Percentiles rank a stretch among this genome's conserved stretches.
These are phyloP conservation scores for Thermochaetoides dissita DNA, from an alignment of 2,329 filamentous ascomycete genomes.

Conservation along the genomic window DNA sequence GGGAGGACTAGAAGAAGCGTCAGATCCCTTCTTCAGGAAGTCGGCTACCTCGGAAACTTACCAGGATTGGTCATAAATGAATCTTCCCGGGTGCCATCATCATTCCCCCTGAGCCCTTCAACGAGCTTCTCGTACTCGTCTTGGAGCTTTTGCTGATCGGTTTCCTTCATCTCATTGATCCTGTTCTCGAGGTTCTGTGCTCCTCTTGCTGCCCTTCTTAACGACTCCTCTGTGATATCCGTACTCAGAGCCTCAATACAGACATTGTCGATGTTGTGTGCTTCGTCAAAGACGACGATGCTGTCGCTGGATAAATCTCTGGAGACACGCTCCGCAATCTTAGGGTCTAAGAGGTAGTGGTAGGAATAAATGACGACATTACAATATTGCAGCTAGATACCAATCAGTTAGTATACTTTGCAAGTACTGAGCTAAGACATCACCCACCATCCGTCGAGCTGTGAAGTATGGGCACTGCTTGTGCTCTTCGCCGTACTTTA, in stretches of 20 bases:
- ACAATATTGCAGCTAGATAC: slow-evolving; percentile 78
- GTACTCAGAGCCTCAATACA: slow-evolving; percentile 97
- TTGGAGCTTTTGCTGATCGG: slow-evolving; percentile 85
- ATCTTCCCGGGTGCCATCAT: slow-evolving; percentile 82
- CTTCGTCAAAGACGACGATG: slow-evolving; percentile 97
- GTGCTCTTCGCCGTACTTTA: slow-evolving; percentile 82
- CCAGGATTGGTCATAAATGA: slow-evolving; percentile 91
- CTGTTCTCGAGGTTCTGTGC: slow-evolving; percentile 82
- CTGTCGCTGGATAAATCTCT: slow-evolving; percentile 95
- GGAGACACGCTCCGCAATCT: slow-evolving; percentile 91
- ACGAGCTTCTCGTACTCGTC: slow-evolving; percentile 93
- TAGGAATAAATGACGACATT: slow-evolving; percentile 99
- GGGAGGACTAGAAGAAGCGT: slow-evolving; percentile 47
- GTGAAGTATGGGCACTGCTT: slow-evolving; percentile 99
- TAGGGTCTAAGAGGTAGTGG: slow-evolving; percentile 92
- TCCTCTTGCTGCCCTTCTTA: slow-evolving; percentile 79
- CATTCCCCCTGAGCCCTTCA: slow-evolving; percentile 74
- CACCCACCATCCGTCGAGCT: slow-evolving; percentile 69
- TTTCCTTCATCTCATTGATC: slow-evolving; percentile 89
- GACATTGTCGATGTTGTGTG: slow-evolving; percentile 98
- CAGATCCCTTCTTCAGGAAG: no score
- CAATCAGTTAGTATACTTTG: no score
- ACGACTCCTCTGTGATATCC: slow-evolving; percentile 86
- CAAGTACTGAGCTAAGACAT: no score
- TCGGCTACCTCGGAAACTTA: slow-evolving; percentile 15